phyloP scores from a whole-genome alignment of 805 yeast genomes.

The Metschnikowia corniflorae region DNA sequence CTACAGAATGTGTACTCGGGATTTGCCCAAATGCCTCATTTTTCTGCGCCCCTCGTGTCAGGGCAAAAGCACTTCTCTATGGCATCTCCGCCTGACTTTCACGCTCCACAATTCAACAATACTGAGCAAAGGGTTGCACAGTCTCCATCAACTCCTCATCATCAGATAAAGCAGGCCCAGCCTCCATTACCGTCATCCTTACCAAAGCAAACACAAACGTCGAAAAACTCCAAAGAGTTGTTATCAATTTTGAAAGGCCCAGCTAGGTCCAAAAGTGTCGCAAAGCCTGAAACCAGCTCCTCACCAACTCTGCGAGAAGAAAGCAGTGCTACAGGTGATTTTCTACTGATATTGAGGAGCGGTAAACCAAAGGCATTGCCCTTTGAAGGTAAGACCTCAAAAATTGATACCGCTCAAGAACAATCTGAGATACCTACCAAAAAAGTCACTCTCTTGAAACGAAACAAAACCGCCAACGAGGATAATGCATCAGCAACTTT shows the following conservation, averaged over 20 bases:
- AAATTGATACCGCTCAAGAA: background rate
- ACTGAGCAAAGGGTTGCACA: slow-evolving; percentile 3
- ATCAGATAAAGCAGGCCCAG: background rate
- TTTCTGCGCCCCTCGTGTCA: slow-evolving; percentile 10
- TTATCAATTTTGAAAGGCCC: slow-evolving; percentile 38
- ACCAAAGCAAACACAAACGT: slow-evolving; percentile 11
- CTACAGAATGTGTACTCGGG: slow-evolving; percentile 23
- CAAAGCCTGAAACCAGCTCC: background rate
- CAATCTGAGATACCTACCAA: slow-evolving; percentile 13
- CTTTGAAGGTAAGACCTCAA: background rate
- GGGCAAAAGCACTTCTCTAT: slow-evolving; percentile 11
- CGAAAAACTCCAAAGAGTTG: slow-evolving; percentile 39
- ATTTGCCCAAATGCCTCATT: slow-evolving; percentile 16
- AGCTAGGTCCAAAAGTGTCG: background rate
- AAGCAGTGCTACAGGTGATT: slow-evolving; percentile 8
- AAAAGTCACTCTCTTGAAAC: slow-evolving; percentile 17
- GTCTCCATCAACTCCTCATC: slow-evolving; percentile 6
- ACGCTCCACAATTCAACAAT: slow-evolving; percentile 9
- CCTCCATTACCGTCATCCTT: background rate
- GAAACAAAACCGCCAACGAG: slow-evolving; percentile 9
- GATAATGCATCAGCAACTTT: slow-evolving; percentile 15
- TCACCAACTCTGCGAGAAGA: background rate
- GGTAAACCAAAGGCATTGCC: slow-evolving; percentile 3
- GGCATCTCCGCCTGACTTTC: slow-evolving; percentile 15
- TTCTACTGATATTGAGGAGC: slow-evolving; percentile 10